Base-by-base conservation (phyloP, 352 stramenopile species). In the Pythium sp. region DNA sequence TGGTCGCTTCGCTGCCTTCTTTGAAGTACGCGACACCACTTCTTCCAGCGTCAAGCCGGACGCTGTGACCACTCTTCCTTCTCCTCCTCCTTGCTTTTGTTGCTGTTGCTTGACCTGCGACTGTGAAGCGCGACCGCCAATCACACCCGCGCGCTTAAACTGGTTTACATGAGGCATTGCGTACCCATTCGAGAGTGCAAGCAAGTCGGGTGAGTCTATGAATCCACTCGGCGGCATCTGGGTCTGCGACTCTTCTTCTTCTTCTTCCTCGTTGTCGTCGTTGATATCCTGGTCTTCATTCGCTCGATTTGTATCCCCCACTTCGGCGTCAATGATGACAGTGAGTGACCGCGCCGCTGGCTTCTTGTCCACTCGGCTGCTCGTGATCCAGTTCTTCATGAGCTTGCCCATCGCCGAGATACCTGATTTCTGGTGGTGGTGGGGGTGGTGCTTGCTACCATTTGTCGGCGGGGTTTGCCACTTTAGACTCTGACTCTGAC, bases 161-260 rank as follows among this genome's bases (percentile, higher is more conserved):
- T 18, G 41, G 18, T 18, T 56, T 28, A 64, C 11, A 12, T 51
- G 30, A 32, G 55, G 14, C 24, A 65, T 41, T n/a, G 57, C 22
- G 24, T 47, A 41, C 4, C 36, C 58, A 11, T 28, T 55, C 11
- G 59, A 49, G 30, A 67, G 47, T 30, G 60, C 38, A 28, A 71
- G 61, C 22, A 71, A 32, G n/a, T 67, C 66, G 1, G 66, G 66
- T 24, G 66, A 71, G 32, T 71, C 66, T n/a, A 59, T 49, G 28
- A 61, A 64, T 3, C 41, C 60, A 11, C n/a, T 51, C n/a, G 28
- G 28, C 41, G 61, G 59, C 66, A 71, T 64, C 61, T 71, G 59
- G 14, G 66, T 71, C 60, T 67, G 66, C 51, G 66, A 67, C 22
- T 77, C 66, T 28, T 73, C 59, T 0, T 81, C 66, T 9, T 74